These are phyloP conservation scores for Penicillium frequentans DNA, from an alignment of 2,329 filamentous ascomycete species.

Conservation along the genomic window DNA sequence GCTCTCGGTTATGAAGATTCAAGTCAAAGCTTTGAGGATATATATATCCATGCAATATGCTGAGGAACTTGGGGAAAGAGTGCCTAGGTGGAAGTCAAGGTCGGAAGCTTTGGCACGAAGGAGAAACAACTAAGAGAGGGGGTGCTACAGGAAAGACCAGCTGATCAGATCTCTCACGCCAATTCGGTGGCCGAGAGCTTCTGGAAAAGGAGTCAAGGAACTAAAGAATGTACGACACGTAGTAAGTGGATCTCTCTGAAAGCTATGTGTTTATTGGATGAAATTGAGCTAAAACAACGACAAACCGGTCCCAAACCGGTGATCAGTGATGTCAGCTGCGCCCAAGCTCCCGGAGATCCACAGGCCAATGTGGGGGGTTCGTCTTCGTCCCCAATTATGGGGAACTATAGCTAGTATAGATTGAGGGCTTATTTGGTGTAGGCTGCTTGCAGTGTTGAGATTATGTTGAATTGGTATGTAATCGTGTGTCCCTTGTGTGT, in stretches of 20 bases:
- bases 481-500: no score
- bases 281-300: not conserved
- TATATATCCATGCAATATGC: no score
- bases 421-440: no score
- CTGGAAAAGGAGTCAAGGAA: not conserved
- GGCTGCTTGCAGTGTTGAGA: no score
- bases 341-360: no score
- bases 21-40: no score
- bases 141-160: not conserved
- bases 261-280: not conserved
- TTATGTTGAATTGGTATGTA: no score
- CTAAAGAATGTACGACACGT: not conserved
- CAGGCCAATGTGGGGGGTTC: no score
- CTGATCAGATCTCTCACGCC: not conserved
- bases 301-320: no score
- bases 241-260: not conserved
- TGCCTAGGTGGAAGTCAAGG: not conserved
- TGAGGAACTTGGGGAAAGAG: not conserved
- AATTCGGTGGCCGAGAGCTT: not conserved
- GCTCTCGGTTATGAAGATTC: not conserved
- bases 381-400: no score
- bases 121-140: not conserved
- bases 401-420: no score
- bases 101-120: not conserved
- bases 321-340: no score